Evolutionary conservation across 2,329 filamentous ascomycete genomes (phyloP).

Genomic region (Venturia effusa): DNA sequence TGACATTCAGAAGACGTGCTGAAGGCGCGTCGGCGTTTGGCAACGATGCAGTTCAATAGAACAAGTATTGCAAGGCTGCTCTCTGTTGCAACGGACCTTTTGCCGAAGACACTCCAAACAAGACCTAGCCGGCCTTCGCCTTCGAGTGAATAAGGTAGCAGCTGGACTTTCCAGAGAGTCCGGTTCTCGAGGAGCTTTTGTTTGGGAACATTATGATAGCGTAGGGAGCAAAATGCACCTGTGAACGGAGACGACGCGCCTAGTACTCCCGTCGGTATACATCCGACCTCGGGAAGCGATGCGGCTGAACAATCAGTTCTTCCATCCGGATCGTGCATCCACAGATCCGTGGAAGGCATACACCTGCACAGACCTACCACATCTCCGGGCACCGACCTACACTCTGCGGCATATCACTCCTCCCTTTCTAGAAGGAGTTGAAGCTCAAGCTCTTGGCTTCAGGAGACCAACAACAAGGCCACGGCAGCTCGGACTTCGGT

Average conservation of each 20-base stretch:
- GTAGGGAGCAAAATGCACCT: not conserved
- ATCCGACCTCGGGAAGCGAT: too few relatives aligned
- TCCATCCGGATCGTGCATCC: too few relatives aligned
- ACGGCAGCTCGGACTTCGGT: not conserved
- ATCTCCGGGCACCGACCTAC: not conserved
- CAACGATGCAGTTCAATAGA: not conserved
- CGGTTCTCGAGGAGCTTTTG: not conserved
- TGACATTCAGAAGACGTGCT: too few relatives aligned
- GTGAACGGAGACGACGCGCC: too few relatives aligned
- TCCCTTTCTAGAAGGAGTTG: not conserved
- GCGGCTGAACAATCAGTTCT: too few relatives aligned
- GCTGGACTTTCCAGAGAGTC: not conserved
- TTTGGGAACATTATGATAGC: not conserved
- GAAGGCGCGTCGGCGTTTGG: not conserved
- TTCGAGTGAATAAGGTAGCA: not conserved
- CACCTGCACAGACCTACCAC: too few relatives aligned
- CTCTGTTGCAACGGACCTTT: constrained; percentile 12
- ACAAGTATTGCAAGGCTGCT: constrained; percentile 5
- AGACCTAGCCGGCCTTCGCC: constrained; percentile 7
- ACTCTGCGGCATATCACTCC: not conserved
- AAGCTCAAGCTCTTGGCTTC: not conserved
- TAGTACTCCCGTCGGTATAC: too few relatives aligned
- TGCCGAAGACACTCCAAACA: constrained; percentile 11
- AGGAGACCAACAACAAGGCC: not conserved
- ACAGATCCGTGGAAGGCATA: too few relatives aligned